Evolutionary conservation across 805 yeast species (phyloP).

Genomic region (Nakazawaea populi): DNA sequence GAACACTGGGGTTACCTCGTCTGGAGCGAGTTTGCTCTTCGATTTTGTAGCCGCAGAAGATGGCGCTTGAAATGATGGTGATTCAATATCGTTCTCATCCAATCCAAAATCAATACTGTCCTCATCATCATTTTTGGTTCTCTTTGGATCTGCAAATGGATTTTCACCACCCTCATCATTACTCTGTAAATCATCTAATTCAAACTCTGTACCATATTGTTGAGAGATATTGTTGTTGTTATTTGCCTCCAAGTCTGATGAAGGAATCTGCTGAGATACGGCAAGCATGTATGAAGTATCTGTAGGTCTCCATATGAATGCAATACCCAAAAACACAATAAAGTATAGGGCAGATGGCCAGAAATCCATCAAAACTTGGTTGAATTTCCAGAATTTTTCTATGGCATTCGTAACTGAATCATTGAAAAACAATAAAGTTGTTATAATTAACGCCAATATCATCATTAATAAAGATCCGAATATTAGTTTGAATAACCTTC

Average conservation of each 20-base stretch:
- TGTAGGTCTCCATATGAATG: slow-evolving; percentile 97
- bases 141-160: slow-evolving; percentile 24
- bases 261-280: slow-evolving; percentile 87
- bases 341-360: slow-evolving; percentile 93
- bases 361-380: slow-evolving; percentile 84
- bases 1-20: slow-evolving; percentile 10
- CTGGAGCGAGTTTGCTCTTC: background rate
- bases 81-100: slow-evolving; percentile 20
- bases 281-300: slow-evolving; percentile 93
- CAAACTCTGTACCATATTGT: slow-evolving; percentile 48
- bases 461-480: slow-evolving; percentile 66
- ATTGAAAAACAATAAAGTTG: slow-evolving; percentile 65
- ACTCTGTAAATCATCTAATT: slow-evolving; percentile 51
- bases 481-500: slow-evolving; percentile 66
- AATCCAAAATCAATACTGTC: slow-evolving; percentile 21
- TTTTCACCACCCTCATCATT: slow-evolving; percentile 37
- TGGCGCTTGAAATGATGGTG: background rate
- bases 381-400: slow-evolving; percentile 86
- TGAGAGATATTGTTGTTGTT: slow-evolving; percentile 20
- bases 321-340: slow-evolving; percentile 73
- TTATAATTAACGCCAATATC: slow-evolving; percentile 62
- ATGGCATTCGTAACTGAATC: slow-evolving; percentile 72
- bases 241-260: slow-evolving; percentile 38
- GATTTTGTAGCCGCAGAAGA: background rate
- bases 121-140: slow-evolving; percentile 5